Evolutionary conservation across 179 eudicot genomes (phyloP).

Genomic region (Patellifolia procumbens): DNA sequence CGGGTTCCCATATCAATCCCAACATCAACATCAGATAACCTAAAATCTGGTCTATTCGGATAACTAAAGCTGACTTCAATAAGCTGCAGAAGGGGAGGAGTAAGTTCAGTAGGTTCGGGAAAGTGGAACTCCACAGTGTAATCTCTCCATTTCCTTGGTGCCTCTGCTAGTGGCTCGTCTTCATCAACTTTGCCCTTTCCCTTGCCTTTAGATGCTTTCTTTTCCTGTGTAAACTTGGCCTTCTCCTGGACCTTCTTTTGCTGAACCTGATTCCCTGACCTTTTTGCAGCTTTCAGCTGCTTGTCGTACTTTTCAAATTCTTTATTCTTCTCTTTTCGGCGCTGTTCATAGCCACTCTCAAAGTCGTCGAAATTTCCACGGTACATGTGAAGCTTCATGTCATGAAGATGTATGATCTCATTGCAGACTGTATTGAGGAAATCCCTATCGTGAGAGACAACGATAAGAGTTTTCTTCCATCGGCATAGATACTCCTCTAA

Average conservation of each 20-base stretch:
- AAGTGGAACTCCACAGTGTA: slow-evolving; percentile 85
- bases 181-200: slow-evolving; percentile 69
- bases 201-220: slow-evolving; percentile 62
- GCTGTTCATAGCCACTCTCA: slow-evolving; percentile 81
- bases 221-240: slow-evolving; percentile 58
- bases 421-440: slow-evolving; percentile 78
- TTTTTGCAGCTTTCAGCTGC: slow-evolving; percentile 77
- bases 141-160: slow-evolving; percentile 78
- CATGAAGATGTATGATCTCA: slow-evolving; percentile 82
- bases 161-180: slow-evolving; percentile 61
- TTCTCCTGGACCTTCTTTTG: slow-evolving; percentile 76
- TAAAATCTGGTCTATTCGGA: slow-evolving; percentile 72
- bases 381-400: slow-evolving; percentile 72
- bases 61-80: slow-evolving; percentile 80
- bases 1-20: slow-evolving; percentile 97
- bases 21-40: slow-evolving; percentile 72
- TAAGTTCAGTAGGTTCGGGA: slow-evolving; percentile 86
- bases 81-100: slow-evolving; percentile 83
- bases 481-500: slow-evolving; percentile 81
- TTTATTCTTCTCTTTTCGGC: slow-evolving; percentile 73
- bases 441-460: slow-evolving; percentile 85
- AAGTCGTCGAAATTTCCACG: slow-evolving; percentile 85
- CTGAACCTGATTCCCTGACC: slow-evolving; percentile 64
- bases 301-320: slow-evolving; percentile 67
- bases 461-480: slow-evolving; percentile 89